Conservation (phyloP, 2,329 filamentous ascomycete species). For the Leptographium procerum region DNA sequence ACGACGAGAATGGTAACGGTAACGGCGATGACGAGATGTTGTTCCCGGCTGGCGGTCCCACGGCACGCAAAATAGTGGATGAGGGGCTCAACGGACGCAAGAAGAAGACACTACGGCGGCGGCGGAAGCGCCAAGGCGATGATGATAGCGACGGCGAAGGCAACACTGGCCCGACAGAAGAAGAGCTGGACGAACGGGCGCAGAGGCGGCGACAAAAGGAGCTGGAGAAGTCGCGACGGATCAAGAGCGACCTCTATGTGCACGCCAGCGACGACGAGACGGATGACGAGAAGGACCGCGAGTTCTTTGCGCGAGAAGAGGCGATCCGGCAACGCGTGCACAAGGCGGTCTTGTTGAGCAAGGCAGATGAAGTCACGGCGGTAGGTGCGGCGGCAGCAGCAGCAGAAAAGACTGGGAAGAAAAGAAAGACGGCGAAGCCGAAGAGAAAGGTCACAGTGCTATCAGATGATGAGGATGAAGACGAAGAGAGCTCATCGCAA, state of each 20-base stretch:
- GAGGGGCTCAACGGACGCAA: constrained; percentile 35
- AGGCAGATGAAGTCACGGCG: constrained; percentile 4
- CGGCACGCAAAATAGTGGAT: constrained; percentile 40
- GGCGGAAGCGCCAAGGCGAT: constrained; percentile 29
- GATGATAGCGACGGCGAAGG: constrained; percentile 29
- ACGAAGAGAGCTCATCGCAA: background rate
- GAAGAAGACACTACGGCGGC: constrained; percentile 45
- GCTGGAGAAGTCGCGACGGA: constrained; percentile 62
- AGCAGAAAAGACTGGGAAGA: background rate
- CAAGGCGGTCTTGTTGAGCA: constrained; percentile 18
- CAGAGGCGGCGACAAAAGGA: constrained; percentile 54
- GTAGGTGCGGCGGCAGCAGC: constrained; percentile 11
- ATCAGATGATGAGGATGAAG: constrained; percentile 9
- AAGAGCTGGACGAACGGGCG: constrained; percentile 53
- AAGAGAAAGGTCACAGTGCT: constrained; percentile 15
- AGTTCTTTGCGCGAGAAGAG: constrained; percentile 71
- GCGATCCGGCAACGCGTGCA: constrained; percentile 43
- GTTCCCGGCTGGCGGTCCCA: constrained; percentile 61
- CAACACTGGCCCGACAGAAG: constrained; percentile 34
- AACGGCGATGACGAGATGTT: constrained; percentile 41
- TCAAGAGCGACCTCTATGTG: constrained; percentile 78
- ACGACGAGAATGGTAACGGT: constrained; percentile 26
- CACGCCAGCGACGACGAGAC: constrained; percentile 78
- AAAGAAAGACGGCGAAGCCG: background rate
- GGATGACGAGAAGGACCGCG: constrained; percentile 59